phyloP scores from a whole-genome alignment of 176 grass and related monocot species.

The Thalia dealbata region DNA sequence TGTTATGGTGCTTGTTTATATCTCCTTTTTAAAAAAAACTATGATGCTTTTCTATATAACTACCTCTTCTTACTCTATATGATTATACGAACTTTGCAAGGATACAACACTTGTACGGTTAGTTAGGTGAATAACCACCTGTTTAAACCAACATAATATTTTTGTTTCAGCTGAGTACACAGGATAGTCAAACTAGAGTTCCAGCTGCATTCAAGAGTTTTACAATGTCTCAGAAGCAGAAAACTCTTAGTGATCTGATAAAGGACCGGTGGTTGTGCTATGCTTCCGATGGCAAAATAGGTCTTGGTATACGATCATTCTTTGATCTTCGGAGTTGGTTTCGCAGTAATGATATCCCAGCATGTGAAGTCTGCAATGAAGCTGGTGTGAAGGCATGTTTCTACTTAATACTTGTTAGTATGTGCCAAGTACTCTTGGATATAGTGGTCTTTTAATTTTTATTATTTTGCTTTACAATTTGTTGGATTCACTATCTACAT shows the following conservation, averaged over 20 bases:
- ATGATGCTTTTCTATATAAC: neutral
- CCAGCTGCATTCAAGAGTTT: slow-evolving; percentile 66
- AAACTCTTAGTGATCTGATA: slow-evolving; percentile 64
- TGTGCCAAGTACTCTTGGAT: neutral
- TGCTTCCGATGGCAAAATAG: slow-evolving; percentile 46
- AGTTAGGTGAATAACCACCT: neutral
- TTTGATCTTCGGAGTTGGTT: slow-evolving; percentile 92
- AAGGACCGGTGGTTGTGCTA: slow-evolving; percentile 55
- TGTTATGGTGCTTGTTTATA: neutral
- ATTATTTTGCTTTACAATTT: neutral
- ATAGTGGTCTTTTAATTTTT: neutral
- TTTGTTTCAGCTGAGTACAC: slow-evolving; percentile 41
- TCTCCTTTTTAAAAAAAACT: no score
- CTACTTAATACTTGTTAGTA: neutral
- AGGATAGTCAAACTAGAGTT: slow-evolving; percentile 35
- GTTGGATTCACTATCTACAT: neutral
- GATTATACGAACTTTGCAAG: neutral
- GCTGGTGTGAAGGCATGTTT: slow-evolving; percentile 69
- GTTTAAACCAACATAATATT: slow-evolving; percentile 11
- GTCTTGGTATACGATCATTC: slow-evolving; percentile 71
- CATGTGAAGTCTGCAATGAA: slow-evolving; percentile 84
- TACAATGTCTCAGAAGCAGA: slow-evolving; percentile 71
- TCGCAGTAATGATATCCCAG: slow-evolving; percentile 51
- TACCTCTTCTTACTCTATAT: neutral
- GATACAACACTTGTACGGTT: neutral